Evolutionary conservation across 192 early-diverging fungal genomes (phyloP).

Genomic region (Dissophora globulifera): DNA sequence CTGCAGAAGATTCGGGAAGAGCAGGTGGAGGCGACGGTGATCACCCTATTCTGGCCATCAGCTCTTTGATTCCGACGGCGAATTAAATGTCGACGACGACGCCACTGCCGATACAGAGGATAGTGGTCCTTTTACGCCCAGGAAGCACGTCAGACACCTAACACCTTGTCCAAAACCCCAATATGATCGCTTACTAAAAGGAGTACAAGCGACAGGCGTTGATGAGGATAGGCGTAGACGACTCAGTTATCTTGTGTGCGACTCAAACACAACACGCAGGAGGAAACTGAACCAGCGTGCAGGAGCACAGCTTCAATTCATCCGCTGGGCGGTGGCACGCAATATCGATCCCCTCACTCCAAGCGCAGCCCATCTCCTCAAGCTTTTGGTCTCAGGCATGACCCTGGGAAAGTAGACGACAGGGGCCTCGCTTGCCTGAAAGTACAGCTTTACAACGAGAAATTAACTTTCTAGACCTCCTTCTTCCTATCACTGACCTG

Average conservation of each 20-base stretch:
- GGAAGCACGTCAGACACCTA: slow-evolving; percentile 3
- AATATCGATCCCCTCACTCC: slow-evolving; percentile 4
- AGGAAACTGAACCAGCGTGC: too few species aligned
- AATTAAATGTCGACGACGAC: not conserved
- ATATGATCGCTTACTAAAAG: slow-evolving; percentile 5
- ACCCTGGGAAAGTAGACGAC: not conserved
- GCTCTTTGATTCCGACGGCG: slow-evolving; percentile 35
- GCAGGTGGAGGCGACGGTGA: slow-evolving; percentile 6
- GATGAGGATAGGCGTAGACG: not conserved
- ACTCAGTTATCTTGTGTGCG: not conserved
- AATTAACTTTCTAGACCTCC: not conserved
- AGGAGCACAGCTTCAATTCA: not conserved
- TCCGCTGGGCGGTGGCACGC: not conserved
- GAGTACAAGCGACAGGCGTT: slow-evolving; percentile 5
- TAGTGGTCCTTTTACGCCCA: not conserved
- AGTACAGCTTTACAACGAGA: slow-evolving; percentile 1
- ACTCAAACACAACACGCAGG: not conserved
- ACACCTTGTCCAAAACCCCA: not conserved
- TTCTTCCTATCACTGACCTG: not conserved
- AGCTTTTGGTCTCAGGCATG: not conserved
- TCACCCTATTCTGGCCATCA: slow-evolving; percentile 18
- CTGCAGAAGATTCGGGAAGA: slow-evolving; percentile 24
- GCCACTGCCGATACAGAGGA: not conserved
- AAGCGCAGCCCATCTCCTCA: not conserved
- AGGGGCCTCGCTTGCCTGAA: not conserved